Percentiles rank a stretch among this genome's conserved stretches.
Conservation (phyloP, 768 basidiomycete genomes). For the Boletus sp. region DNA sequence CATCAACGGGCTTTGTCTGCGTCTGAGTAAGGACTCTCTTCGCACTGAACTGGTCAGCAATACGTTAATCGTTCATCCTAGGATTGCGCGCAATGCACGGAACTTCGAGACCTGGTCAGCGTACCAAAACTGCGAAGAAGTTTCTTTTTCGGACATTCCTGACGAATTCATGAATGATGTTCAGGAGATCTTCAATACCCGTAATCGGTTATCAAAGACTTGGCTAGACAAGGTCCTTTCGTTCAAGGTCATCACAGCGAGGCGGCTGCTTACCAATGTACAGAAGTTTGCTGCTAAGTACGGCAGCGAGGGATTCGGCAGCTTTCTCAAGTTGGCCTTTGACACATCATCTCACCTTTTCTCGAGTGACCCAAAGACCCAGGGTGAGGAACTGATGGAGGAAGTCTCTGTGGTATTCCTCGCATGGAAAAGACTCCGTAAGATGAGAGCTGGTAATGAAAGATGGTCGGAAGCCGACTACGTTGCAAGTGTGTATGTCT, state of each 20-base stretch:
- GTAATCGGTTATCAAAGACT: constrained; percentile 33
- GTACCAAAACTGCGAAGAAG: constrained; percentile 49
- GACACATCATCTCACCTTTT: constrained; percentile 40
- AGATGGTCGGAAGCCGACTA: constrained; percentile 55
- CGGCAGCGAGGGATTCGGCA: constrained; percentile 11
- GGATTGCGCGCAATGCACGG: constrained; percentile 47
- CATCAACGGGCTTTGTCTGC: constrained; percentile 41
- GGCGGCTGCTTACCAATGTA: neutral
- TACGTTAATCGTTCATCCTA: constrained; percentile 18
- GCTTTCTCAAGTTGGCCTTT: constrained; percentile 33
- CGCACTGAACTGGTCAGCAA: neutral
- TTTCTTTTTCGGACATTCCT: constrained; percentile 44
- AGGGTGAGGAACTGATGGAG: constrained; percentile 29
- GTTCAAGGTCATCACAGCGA: neutral
- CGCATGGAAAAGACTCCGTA: constrained; percentile 43
- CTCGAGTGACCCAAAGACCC: constrained; percentile 20
- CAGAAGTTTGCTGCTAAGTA: constrained; percentile 6
- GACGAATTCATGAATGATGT: constrained; percentile 36
- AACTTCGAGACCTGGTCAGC: constrained; percentile 52
- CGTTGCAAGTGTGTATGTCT: constrained; percentile 50
- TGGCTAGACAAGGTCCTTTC: constrained; percentile 43
- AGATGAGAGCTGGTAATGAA: constrained; percentile 43
- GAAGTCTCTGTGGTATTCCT: constrained; percentile 40
- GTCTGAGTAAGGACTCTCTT: constrained; percentile 37
- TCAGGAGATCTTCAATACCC: constrained; percentile 37